Conservation (phyloP, 2,329 filamentous ascomycete genomes). For the Bertia moriformis region DNA sequence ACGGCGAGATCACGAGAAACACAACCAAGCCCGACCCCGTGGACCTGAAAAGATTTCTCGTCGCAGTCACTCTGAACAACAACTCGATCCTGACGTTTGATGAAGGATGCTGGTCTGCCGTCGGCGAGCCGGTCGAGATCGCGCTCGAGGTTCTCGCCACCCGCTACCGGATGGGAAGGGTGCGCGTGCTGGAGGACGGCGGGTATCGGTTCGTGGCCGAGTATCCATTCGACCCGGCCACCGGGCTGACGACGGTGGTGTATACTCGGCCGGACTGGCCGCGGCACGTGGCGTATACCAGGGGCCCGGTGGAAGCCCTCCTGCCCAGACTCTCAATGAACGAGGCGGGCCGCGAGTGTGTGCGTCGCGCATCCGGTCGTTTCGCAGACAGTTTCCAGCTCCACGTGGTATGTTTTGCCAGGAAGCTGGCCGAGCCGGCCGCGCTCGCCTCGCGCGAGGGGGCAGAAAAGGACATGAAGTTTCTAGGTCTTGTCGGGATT, state of each 20-base stretch:
- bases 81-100: constrained; percentile 33
- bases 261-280: constrained; percentile 28
- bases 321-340: constrained; percentile 18
- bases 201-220: constrained; percentile 39
- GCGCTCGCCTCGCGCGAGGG: constrained; percentile 33
- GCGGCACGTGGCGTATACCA: constrained; percentile 32
- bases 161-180: constrained; percentile 44
- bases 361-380: constrained; percentile 29
- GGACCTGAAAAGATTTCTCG: constrained; percentile 32
- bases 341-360: no score
- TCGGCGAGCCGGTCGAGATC: constrained; percentile 60
- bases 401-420: no score
- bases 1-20: constrained; percentile 26
- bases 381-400: no score
- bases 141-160: constrained; percentile 61
- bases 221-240: constrained; percentile 59
- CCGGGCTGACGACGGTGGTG: constrained; percentile 64
- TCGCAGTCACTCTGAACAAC: constrained; percentile 47
- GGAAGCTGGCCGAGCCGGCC: no score
- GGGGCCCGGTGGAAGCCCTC: constrained; percentile 43
- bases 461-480: constrained; percentile 42
- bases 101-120: constrained; percentile 36
- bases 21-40: constrained; percentile 22
- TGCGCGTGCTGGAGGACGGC: constrained; percentile 26
- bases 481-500: constrained; percentile 57